Evolutionary conservation across 1,139 yeast species (phyloP), one percentile per base, ranked within the genome.

Genomic region (Kodamaea fungicola): DNA sequence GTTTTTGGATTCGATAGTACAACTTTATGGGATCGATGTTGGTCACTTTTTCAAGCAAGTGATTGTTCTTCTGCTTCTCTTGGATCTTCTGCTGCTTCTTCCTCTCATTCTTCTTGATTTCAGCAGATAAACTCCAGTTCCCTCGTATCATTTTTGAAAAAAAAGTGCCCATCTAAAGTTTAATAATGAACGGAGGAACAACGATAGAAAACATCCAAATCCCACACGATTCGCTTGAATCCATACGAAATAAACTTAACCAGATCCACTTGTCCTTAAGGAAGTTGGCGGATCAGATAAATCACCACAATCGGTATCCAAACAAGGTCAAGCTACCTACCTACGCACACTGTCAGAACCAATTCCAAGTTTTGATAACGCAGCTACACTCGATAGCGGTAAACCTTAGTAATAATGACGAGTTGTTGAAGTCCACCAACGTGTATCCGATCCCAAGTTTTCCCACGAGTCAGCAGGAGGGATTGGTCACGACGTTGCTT

Each of bases 381-480:
- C 97, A 92, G 55, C 64, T 90, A 34, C 76, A 78, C 28, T 80
- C 95, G 1, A 74, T 90, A 8, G 78, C 95, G 0, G 64, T 77
- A 8, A 82, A 87, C 3, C 57, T 90, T 28, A 79, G 81, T 34
- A 72, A 72, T 38, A 79, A 83, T 51, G 74, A 76, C 8, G 83
- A 77, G 7, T 57, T 75, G 0, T 64, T 92, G 21, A 73, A 73
- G 33, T 64, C 76, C 9, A 80, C 95, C 1, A 88, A 85, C 35
- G 90, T 81, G 3, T 90, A 79, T 52, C 97, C 97, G 1, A 64
- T 87, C 32, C 85, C 92, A 0, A 73, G 73, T 22, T 92, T 90
- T 55, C 97, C 97, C 3, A 78, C 95, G 0, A 75, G 87, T 1
- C 84, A 86, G 31, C 92, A 87, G 44, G 90, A 85, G 52, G 87